Conservation (phyloP, 2,329 filamentous ascomycete species). For the Colletotrichum sp. region DNA sequence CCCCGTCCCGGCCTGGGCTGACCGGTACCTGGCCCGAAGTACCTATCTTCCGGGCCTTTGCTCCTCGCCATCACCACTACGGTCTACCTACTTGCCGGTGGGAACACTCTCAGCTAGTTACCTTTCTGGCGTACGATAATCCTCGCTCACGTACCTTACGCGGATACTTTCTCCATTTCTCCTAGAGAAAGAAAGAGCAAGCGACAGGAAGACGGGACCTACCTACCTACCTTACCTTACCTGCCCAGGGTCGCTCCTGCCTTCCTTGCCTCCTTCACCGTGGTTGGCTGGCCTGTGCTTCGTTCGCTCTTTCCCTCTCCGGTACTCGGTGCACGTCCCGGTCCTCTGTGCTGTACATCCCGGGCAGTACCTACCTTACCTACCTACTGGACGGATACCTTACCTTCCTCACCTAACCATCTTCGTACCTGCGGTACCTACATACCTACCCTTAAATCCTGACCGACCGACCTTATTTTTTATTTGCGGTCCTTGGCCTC, state of each 20-base stretch:
- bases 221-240: background rate
- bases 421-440: background rate
- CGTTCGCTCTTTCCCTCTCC: constrained; percentile 20
- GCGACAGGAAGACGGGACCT: background rate
- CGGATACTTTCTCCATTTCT: background rate
- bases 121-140: background rate
- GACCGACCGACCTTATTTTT: constrained; percentile 22
- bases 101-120: background rate
- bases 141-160: background rate
- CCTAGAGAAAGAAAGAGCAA: background rate
- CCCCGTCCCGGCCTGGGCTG: constrained; percentile 8
- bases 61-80: background rate
- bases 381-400: background rate
- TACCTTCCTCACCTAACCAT: background rate
- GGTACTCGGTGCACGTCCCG: constrained; percentile 21
- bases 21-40: constrained; percentile 9
- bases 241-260: background rate
- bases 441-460: constrained; percentile 13
- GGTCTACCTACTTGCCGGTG: background rate
- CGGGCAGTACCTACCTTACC: background rate
- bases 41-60: background rate
- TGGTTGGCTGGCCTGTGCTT: background rate
- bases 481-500: constrained; percentile 22
- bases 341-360: background rate
- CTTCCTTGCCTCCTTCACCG: background rate